Conservation (phyloP, 306 rosid species). For the Quercus variabilis region DNA sequence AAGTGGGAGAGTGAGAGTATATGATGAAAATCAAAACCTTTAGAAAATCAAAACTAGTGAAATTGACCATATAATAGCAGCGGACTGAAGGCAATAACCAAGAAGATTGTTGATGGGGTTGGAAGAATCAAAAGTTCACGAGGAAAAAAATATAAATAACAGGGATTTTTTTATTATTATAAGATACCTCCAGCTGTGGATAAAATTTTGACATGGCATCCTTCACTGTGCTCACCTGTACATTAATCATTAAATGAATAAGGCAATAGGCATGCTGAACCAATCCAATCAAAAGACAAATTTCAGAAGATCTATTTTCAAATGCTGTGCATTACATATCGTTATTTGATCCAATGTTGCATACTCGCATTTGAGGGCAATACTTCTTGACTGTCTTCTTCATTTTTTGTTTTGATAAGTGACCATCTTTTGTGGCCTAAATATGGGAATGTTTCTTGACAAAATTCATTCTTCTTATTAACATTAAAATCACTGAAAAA, state of each 20-base stretch:
- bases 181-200: conserved; percentile 84
- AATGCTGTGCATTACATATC: not conserved
- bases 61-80: not conserved
- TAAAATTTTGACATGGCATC: conserved; percentile 85
- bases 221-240: conserved; percentile 78
- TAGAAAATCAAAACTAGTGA: not conserved
- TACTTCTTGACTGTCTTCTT: not conserved
- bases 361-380: conserved; percentile 6
- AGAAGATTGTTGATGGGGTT: not conserved
- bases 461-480: conserved; percentile 10
- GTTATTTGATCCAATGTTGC: conserved; percentile 5
- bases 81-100: not conserved
- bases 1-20: not conserved
- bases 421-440: not conserved
- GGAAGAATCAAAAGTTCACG: not conserved
- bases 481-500: conserved; percentile 11
- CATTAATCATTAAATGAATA: conserved; percentile 18
- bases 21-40: not conserved
- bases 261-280: conserved; percentile 13
- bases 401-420: not conserved
- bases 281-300: conserved; percentile 12
- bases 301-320: not conserved
- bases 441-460: conserved; percentile 1
- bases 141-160: no score
- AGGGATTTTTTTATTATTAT: not conserved